Evolutionary conservation across 805 yeast species (phyloP).

Genomic region (Metschnikowia proteae): DNA sequence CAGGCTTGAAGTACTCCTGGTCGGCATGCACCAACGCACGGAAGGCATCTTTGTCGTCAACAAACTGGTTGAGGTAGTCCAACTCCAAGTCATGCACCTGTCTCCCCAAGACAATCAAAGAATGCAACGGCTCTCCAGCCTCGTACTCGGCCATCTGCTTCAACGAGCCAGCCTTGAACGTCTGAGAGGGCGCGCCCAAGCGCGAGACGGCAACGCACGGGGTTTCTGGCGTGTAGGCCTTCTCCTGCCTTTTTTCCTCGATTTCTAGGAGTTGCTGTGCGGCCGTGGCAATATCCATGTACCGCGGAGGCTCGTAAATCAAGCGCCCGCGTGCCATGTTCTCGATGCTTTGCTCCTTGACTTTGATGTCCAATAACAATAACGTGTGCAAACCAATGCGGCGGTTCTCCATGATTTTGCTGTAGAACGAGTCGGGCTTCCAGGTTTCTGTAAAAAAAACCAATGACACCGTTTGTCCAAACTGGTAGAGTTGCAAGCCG

Average conservation of each 20-base stretch:
- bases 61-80: conserved; percentile 77
- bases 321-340: conserved; percentile 90
- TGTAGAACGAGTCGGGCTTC: conserved; percentile 95
- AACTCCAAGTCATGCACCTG: conserved; percentile 91
- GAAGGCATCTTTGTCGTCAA: conserved; percentile 54
- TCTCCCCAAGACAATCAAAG: conserved; percentile 86
- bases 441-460: conserved; percentile 93
- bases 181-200: conserved; percentile 81
- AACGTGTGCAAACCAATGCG: conserved; percentile 88
- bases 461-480: conserved; percentile 95
- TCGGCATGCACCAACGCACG: conserved; percentile 39
- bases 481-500: conserved; percentile 90
- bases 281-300: conserved; percentile 89
- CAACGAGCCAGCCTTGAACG: conserved; percentile 80
- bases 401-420: conserved; percentile 84
- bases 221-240: conserved; percentile 79
- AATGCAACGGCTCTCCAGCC: conserved; percentile 92
- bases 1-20: conserved; percentile 72
- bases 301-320: conserved; percentile 95
- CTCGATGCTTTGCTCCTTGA: conserved; percentile 92
- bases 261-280: conserved; percentile 84
- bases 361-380: conserved; percentile 86
- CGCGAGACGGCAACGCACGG: conserved; percentile 94
- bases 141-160: conserved; percentile 75
- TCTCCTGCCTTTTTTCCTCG: conserved; percentile 70